These are phyloP conservation scores for Geosmithia morbida DNA, from an alignment of 2,329 filamentous ascomycete genomes.

Conservation along the genomic window DNA sequence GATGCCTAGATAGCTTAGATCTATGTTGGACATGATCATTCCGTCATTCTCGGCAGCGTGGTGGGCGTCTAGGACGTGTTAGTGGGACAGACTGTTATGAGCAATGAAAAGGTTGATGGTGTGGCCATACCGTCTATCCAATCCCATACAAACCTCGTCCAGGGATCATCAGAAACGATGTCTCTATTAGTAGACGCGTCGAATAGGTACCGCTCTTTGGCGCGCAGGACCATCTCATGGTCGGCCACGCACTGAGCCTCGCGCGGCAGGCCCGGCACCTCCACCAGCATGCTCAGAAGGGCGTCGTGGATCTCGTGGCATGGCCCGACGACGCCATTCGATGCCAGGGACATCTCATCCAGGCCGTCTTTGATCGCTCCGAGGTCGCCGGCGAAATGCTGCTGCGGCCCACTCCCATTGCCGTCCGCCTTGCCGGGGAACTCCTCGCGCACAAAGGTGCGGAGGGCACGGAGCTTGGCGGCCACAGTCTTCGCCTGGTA, in stretches of 20 bases:
- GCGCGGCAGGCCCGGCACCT: slow-evolving; percentile 30
- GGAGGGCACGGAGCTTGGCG: slow-evolving; percentile 32
- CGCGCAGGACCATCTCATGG: slow-evolving; percentile 43
- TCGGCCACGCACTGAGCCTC: slow-evolving; percentile 38
- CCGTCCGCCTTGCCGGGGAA: slow-evolving; percentile 7
- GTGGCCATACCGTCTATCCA: slow-evolving; percentile 53
- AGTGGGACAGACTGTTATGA: slow-evolving; percentile 3
- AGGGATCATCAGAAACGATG: slow-evolving; percentile 57
- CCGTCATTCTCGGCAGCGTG: slow-evolving; percentile 48
- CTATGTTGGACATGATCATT: slow-evolving; percentile 55
- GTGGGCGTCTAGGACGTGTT: slow-evolving; percentile 36
- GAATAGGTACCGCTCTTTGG: slow-evolving; percentile 48
- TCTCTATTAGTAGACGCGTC: slow-evolving; percentile 49
- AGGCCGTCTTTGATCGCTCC: slow-evolving; percentile 15
- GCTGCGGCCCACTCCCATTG: slow-evolving; percentile 4
- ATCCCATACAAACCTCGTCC: slow-evolving; percentile 67
- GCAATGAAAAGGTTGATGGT: neutral
- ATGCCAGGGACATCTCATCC: slow-evolving; percentile 21
- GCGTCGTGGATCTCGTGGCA: slow-evolving; percentile 44
- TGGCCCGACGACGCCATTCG: slow-evolving; percentile 24
- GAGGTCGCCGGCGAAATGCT: slow-evolving; percentile 9
- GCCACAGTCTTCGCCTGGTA: slow-evolving; percentile 25
- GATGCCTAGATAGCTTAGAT: slow-evolving; percentile 65
- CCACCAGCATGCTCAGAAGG: slow-evolving; percentile 28
- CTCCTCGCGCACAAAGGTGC: slow-evolving; percentile 20